Base-by-base conservation (phyloP, 2,329 filamentous ascomycete species). In the Neofusicoccum sp. region DNA sequence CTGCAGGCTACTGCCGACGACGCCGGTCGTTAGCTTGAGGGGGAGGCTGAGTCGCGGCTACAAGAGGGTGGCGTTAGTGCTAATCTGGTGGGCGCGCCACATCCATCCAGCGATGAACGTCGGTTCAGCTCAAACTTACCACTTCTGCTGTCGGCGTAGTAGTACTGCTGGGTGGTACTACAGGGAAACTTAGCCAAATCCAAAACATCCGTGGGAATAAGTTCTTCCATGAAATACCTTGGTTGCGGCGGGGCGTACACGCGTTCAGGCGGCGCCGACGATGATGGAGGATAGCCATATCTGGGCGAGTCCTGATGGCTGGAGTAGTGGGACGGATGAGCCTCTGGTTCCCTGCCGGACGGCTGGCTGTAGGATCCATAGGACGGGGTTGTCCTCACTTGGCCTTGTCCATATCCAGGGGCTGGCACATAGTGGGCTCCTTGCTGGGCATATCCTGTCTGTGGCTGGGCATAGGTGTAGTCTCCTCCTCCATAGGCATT, bases 221-320 rank as follows among this genome's bases (percentile, higher is more conserved):
- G 61, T 31, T 58, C 60, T 56, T 62, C 61, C 50, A 56, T 44
- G 44, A 77, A 78, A 77, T 78, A 78, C 76, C 76, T 78, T 72
- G 74, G 71, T 52, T 61, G 50, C 33, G 56, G 61, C 11, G 58
- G 59, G n/a, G 64, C 54, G 49, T 66, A 65, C 31, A 44, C 37
- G 48, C 47, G 59, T 43, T 64, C 62, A 8, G 64, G 64, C 45
- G 66, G 56, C 31, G 65, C 70, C 65, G 58, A 69, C 47, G 65
- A 71, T 68, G 54, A 66, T 62, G 48, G 67, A 59, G 39, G 69
- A 65, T 63, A 70, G 60, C 22, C 66, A 66, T 56, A 68, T 47
- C 62, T 63, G n/a, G 62, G 43, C 45, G 63, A 49, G 49, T 45
- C 47, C 61, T 63, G 54, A 31, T 54, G 34, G 16, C 50, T 50